Base-by-base conservation (phyloP, 176 grass and related monocot genomes). In the Triticum dicoccoides region DNA sequence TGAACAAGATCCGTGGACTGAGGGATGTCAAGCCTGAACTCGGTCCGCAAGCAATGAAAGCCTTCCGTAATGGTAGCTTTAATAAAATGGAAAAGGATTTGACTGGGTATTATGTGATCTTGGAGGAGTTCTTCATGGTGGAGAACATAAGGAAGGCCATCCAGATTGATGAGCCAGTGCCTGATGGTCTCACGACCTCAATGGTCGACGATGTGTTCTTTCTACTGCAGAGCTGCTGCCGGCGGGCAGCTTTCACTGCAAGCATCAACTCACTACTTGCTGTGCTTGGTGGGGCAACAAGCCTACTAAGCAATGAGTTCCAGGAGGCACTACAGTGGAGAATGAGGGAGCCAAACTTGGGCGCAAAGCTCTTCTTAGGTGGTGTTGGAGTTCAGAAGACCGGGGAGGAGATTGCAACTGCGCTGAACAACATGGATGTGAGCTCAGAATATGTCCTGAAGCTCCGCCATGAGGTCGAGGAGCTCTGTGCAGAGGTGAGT, bases 121-220 rank as follows among this genome's bases (percentile, higher is more conserved):
- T 96, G 70, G 96, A 98, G 82, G 96, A 98, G 82, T 98, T 98
- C 85, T 96, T 96, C 84, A 98, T 98, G 96, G 93, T 98, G 51
- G 92, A 94, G 85, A 98, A 98, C 86, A 89, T 98, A 78, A 94
- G 96, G 84, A 98, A 98, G 67, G 93, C 96, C 35, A 91, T 96
- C 79, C 82, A 76, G 73, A 98, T 98, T 65, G 93, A 98, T 69
- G 96, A 98, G 76, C 82, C 76, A 8, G 87, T 84, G 27, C 63
- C 74, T 14, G 93, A 98, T 83, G 91, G 84, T 49, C 90, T 94
- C 39, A 96, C 88, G 13, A 96, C 96, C 1, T 98, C 96, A 29
- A 94, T 98, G 93, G 96, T 98, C 32, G 92, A 98, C 8, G 96
- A 98, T 47, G 92, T 88, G 68, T 98, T 98, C 71, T 98, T 89